phyloP scores from a whole-genome alignment of 768 basidiomycete species.

The Leucosporidium scottii region DNA sequence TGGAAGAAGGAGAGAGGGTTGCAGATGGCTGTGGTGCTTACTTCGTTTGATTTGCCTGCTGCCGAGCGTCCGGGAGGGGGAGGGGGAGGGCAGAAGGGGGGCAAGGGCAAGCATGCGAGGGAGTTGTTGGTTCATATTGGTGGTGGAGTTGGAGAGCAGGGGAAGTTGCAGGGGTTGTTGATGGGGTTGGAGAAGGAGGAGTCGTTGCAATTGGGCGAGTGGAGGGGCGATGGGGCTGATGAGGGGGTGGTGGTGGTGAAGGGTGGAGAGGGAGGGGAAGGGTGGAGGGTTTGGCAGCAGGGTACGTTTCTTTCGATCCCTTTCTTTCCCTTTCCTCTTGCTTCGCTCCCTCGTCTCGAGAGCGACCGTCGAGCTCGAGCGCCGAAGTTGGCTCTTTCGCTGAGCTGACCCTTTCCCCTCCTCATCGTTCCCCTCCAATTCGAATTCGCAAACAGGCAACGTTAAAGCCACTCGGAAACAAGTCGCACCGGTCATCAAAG shows the following conservation, averaged over 20 bases:
- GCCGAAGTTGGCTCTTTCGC: too few relatives aligned
- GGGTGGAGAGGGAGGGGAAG: constrained; percentile 16
- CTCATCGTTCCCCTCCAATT: too few relatives aligned
- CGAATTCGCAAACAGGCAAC: constrained; percentile 29
- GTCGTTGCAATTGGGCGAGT: constrained; percentile 51
- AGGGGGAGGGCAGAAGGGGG: constrained; percentile 39
- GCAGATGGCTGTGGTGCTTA: constrained; percentile 69
- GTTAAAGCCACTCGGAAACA: constrained; percentile 44
- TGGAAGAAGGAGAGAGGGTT: constrained; percentile 66
- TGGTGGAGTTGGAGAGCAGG: constrained; percentile 16
- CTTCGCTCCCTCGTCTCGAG: too few relatives aligned
- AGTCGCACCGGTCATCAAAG: constrained; percentile 41
- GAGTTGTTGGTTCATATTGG: constrained; percentile 58
- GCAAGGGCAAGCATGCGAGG: constrained; percentile 53
- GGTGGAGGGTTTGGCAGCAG: constrained; percentile 43
- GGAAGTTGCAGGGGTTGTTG: constrained; percentile 52
- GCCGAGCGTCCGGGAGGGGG: background rate
- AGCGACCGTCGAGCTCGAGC: too few relatives aligned
- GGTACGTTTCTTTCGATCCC: constrained; percentile 1
- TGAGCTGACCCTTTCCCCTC: too few relatives aligned
- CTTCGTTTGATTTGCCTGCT: constrained; percentile 44
- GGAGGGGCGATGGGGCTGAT: constrained; percentile 39
- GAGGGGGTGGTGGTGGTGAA: constrained; percentile 33
- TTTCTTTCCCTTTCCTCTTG: too few relatives aligned
- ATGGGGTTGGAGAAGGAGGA: constrained; percentile 55